phyloP scores from a whole-genome alignment of 2,329 filamentous ascomycete genomes.

The Penicillium nordicum region DNA sequence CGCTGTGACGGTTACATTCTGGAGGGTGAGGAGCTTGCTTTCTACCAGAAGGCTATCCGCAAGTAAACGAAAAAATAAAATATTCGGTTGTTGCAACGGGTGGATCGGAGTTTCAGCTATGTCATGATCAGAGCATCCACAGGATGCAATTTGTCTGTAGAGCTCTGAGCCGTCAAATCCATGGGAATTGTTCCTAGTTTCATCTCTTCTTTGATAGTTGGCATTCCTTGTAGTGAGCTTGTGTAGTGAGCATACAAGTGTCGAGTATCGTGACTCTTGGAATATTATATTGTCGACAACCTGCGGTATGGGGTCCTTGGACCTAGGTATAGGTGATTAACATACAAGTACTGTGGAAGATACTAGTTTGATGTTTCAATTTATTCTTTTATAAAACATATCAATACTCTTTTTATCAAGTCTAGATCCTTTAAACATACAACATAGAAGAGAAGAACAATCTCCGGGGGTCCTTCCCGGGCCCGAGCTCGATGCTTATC shows the following conservation, averaged over 20 bases:
- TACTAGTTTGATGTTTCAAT: neutral
- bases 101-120: conserved; percentile 41
- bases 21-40: conserved; percentile 98
- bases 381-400: neutral
- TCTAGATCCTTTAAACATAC: neutral
- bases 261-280: neutral
- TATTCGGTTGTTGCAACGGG: conserved; percentile 27
- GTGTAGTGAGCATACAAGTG: neutral
- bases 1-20: conserved; percentile 96
- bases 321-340: neutral
- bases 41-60: conserved; percentile 99
- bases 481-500: neutral
- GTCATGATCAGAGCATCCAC: conserved; percentile 35
- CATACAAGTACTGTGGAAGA: neutral
- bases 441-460: neutral
- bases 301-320: neutral
- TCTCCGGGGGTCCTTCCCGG: neutral
- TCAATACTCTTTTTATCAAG: neutral
- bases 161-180: conserved; percentile 38
- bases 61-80: conserved; percentile 65
- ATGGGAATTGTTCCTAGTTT: conserved; percentile 36
- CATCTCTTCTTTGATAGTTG: conserved; percentile 14
- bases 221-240: conserved; percentile 2
- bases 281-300: neutral
- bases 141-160: conserved; percentile 37